Evolutionary conservation across 176 grass and related monocot species (phyloP).

Genomic region (Secale cereale): DNA sequence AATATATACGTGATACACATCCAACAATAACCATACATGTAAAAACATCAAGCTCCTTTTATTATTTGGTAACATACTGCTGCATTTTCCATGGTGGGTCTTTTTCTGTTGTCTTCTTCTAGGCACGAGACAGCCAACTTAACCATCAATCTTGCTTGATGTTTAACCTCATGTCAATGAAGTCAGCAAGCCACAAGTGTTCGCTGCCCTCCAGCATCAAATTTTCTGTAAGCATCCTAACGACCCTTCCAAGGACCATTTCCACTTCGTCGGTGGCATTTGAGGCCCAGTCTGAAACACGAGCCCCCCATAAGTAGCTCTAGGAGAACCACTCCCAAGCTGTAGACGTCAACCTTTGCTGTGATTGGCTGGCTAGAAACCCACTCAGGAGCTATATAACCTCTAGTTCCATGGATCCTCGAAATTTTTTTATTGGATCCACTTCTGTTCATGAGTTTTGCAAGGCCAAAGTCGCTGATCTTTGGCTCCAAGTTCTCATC

Average conservation of each 20-base stretch:
- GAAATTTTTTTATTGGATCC: not conserved
- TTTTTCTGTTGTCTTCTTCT: not conserved
- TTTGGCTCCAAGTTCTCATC: not conserved
- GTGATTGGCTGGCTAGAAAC: not conserved
- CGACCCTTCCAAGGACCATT: not conserved
- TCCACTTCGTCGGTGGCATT: not conserved
- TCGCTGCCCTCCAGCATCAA: not conserved
- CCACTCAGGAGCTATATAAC: not conserved
- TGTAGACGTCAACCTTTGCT: not conserved
- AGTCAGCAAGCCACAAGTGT: not conserved
- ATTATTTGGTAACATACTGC: not conserved
- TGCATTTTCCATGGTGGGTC: not conserved
- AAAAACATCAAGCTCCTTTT: not conserved
- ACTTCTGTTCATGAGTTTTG: not conserved
- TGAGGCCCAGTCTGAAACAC: not conserved
- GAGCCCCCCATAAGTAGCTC: not conserved
- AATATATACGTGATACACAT: not conserved
- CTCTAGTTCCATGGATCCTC: not conserved
- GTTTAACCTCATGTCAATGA: not conserved
- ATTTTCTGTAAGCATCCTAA: not conserved
- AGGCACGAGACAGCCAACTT: not conserved
- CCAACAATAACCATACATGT: not conserved
- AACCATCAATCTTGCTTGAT: not conserved
- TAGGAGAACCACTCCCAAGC: not conserved
- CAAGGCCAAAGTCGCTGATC: not conserved